These are phyloP conservation scores for Porpolomopsis calyptriformis DNA, from an alignment of 768 basidiomycete species.

Conservation along the genomic window DNA sequence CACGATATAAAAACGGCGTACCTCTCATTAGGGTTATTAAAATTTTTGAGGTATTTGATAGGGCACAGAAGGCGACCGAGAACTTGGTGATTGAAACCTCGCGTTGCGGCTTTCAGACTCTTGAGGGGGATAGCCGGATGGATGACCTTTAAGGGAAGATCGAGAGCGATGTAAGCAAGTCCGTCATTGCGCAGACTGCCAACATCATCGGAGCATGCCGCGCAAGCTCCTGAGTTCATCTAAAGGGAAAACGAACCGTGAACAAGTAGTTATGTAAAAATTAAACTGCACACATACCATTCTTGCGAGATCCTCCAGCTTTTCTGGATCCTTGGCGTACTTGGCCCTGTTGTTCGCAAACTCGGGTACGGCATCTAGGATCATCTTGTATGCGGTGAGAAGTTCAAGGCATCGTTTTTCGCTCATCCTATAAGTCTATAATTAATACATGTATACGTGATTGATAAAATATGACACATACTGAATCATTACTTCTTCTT, in stretches of 20 bases:
- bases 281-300: neutral
- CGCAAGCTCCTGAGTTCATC: neutral
- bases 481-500: neutral
- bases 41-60: slow-evolving; percentile 1
- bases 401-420: neutral
- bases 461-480: neutral
- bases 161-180: slow-evolving; percentile 3
- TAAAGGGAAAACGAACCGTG: neutral
- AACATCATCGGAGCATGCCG: slow-evolving; percentile 4
- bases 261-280: neutral
- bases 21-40: slow-evolving; percentile 1
- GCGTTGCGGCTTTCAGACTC: neutral
- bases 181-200: slow-evolving; percentile 2
- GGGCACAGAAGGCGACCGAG: slow-evolving; percentile 7
- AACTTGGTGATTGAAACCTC: slow-evolving; percentile 6
- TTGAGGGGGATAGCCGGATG: slow-evolving; percentile 7
- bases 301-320: neutral
- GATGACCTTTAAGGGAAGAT: neutral
- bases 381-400: neutral
- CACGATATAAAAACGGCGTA: neutral
- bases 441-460: neutral
- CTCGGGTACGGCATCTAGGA: neutral
- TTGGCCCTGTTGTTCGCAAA: neutral
- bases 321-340: neutral
- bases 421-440: neutral